A percentile compares a stretch with the other conserved stretches of the same genome.
Conservation (phyloP, 768 basidiomycete genomes). For the Dacryopinax primogenitus region DNA sequence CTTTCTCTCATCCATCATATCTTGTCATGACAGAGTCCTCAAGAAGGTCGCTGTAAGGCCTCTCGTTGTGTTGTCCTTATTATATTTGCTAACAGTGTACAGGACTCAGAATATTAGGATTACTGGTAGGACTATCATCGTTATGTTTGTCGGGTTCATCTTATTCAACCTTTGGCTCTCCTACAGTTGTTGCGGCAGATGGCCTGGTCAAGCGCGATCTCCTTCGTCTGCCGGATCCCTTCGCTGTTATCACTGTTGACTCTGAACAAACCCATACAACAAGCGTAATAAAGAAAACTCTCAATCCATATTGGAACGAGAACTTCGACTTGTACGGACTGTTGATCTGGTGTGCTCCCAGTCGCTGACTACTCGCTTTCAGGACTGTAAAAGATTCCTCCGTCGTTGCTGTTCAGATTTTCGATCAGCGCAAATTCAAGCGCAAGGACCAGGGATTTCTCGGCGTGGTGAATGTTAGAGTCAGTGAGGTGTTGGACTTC, state of each 20-base stretch:
- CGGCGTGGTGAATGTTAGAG: slow-evolving; percentile 90
- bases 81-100: neutral
- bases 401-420: slow-evolving; percentile 94
- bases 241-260: slow-evolving; percentile 96
- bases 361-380: too few species aligned
- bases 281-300: slow-evolving; percentile 88
- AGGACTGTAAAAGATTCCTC: slow-evolving; percentile 97
- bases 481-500: slow-evolving; percentile 80
- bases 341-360: too few species aligned
- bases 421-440: slow-evolving; percentile 99
- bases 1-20: neutral
- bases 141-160: neutral
- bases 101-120: slow-evolving; percentile 18
- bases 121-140: slow-evolving; percentile 12
- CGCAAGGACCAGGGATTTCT: slow-evolving; percentile 94
- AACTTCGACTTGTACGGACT: slow-evolving; percentile 82
- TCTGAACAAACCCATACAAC: slow-evolving; percentile 96
- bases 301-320: slow-evolving; percentile 96
- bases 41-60: neutral
- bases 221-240: slow-evolving; percentile 91
- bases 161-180: neutral
- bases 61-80: neutral
- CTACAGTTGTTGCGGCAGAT: slow-evolving; percentile 84
- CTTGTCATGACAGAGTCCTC: slow-evolving; percentile 3
- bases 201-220: slow-evolving; percentile 88